Conservation (phyloP, 345 rosid genomes). For the Dovyalis caffra region DNA sequence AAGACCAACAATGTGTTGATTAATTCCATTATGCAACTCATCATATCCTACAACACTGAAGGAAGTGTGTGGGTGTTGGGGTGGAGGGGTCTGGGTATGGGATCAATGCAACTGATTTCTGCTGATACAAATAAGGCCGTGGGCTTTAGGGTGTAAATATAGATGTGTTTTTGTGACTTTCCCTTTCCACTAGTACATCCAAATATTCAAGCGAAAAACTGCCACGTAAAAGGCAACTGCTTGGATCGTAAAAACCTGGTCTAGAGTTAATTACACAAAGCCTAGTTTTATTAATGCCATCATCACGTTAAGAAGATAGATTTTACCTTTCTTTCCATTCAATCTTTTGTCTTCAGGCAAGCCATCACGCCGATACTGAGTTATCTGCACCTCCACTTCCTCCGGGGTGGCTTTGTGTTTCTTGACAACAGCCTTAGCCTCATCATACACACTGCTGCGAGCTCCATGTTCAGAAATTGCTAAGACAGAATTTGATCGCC, state of each 20-base stretch:
- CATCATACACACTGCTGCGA: slow-evolving; percentile 90
- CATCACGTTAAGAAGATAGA: neutral
- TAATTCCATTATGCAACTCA: neutral
- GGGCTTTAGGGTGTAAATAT: neutral
- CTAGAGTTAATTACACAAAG: neutral
- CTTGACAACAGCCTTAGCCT: slow-evolving; percentile 81
- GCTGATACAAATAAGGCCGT: neutral
- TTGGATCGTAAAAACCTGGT: no score
- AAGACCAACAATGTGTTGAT: slow-evolving; percentile 8
- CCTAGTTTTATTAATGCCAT: neutral
- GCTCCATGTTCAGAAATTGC: slow-evolving; percentile 98
- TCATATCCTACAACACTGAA: neutral
- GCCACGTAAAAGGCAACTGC: no score
- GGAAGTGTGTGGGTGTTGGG: neutral
- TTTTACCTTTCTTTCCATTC: slow-evolving; percentile 74
- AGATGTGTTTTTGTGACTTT: neutral
- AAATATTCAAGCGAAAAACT: neutral
- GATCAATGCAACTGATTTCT: neutral
- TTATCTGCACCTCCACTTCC: slow-evolving; percentile 79
- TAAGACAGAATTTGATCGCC: slow-evolving; percentile 80
- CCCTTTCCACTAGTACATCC: neutral
- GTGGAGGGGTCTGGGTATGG: no score
- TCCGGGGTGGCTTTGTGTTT: slow-evolving; percentile 92
- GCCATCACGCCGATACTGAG: slow-evolving; percentile 67
- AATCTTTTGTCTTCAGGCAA: slow-evolving; percentile 75